These are phyloP conservation scores for Hortaea sp. DNA, from an alignment of 2,329 filamentous ascomycete genomes.

Conservation along the genomic window DNA sequence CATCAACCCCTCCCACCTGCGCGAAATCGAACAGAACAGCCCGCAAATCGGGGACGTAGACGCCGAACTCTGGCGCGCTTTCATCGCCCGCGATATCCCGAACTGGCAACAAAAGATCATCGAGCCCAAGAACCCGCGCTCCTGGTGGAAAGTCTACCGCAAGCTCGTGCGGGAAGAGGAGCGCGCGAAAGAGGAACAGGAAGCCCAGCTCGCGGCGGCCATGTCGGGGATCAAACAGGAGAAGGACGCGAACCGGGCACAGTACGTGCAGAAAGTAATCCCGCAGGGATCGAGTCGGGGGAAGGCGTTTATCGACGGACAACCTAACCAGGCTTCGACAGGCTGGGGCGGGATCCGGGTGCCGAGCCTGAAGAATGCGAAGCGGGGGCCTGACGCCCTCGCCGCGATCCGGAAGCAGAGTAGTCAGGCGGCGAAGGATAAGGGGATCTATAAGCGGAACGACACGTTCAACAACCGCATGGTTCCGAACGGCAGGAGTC, in stretches of 20 bases:
- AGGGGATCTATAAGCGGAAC: neutral
- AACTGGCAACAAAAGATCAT: conserved; percentile 54
- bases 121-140: conserved; percentile 53
- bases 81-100: conserved; percentile 71
- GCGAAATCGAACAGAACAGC: conserved; percentile 60
- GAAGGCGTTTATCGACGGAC: conserved; percentile 6
- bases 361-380: conserved; percentile 10
- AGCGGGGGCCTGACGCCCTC: conserved; percentile 7
- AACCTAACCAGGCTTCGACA: neutral
- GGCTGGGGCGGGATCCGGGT: neutral
- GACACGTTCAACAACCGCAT: neutral
- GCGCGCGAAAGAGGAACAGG: conserved; percentile 21
- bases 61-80: conserved; percentile 63
- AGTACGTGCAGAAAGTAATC: conserved; percentile 5
- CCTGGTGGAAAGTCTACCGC: conserved; percentile 70
- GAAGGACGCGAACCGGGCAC: conserved; percentile 44
- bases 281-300: neutral
- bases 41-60: conserved; percentile 65
- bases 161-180: conserved; percentile 34
- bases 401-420: conserved; percentile 6
- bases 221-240: conserved; percentile 52
- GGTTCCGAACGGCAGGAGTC: neutral
- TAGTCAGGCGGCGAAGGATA: conserved; percentile 2
- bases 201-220: conserved; percentile 33
- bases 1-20: conserved; percentile 62